Evolutionary conservation across 2,329 filamentous ascomycete species (phyloP).

Genomic region (Alternaria tenuissima): DNA sequence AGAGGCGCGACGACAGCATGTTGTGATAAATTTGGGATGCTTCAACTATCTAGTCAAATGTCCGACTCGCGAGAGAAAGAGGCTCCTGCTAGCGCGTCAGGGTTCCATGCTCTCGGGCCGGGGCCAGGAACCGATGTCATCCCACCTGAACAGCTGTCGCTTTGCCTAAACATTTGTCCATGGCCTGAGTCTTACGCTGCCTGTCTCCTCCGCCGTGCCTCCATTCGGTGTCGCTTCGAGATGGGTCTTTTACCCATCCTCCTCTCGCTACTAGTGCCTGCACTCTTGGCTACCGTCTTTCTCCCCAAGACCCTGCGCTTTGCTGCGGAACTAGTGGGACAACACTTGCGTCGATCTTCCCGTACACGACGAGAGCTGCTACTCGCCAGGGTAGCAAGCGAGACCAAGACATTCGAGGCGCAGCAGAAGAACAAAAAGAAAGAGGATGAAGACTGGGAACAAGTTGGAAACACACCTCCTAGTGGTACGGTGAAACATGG

Average conservation of each 20-base stretch:
- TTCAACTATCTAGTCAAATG: constrained; percentile 6
- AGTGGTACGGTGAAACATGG: constrained; percentile 56
- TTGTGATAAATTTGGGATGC: constrained; percentile 14
- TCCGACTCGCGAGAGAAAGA: constrained; percentile 28
- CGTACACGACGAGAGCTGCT: constrained; percentile 45
- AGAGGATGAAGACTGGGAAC: constrained; percentile 75
- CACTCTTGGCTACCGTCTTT: constrained; percentile 33
- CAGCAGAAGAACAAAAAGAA: constrained; percentile 26
- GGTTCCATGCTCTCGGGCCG: constrained; percentile 29
- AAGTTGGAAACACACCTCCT: constrained; percentile 64
- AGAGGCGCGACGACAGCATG: constrained; percentile 36
- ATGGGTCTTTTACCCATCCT: constrained; percentile 40
- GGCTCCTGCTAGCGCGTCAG: constrained; percentile 22
- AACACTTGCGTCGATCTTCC: constrained; percentile 43
- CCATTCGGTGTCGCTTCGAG: constrained; percentile 18
- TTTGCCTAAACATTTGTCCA: constrained; percentile 17
- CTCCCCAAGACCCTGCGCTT: constrained; percentile 39
- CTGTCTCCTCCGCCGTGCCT: constrained; percentile 16
- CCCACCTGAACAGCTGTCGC: constrained; percentile 35
- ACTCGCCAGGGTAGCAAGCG: constrained; percentile 41
- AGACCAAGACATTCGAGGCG: constrained; percentile 37
- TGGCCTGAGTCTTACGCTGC: constrained; percentile 15
- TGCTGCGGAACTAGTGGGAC: constrained; percentile 39
- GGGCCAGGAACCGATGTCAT: constrained; percentile 34
- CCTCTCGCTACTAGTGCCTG: constrained; percentile 38